Percentiles rank a stretch among this genome's conserved stretches.
Conservation (phyloP, 1,284 basidiomycete genomes). For the Tilletiopsis washingtonensis region DNA sequence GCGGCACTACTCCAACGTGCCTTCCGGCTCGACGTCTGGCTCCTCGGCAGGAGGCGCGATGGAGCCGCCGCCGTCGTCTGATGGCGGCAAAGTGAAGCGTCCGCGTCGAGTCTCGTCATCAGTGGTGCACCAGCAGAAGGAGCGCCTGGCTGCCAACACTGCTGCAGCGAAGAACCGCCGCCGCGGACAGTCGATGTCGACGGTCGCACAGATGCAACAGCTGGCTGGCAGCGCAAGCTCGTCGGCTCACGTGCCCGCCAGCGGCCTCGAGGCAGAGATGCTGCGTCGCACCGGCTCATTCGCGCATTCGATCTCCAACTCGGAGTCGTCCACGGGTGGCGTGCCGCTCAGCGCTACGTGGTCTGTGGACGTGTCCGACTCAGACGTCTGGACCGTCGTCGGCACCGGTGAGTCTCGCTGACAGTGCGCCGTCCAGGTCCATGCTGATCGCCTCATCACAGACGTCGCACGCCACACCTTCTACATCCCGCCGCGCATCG, state of each 20-base stretch:
- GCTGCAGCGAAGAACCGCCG: constrained; percentile 20
- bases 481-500: constrained; percentile 43
- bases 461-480: constrained; percentile 48
- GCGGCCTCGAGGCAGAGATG: too few relatives aligned
- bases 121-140: constrained; percentile 26
- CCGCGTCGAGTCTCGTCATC: constrained; percentile 37
- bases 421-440: too few relatives aligned
- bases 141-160: constrained; percentile 15
- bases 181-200: constrained; percentile 33
- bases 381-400: constrained; percentile 5
- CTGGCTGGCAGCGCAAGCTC: constrained; percentile 2
- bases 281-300: constrained; percentile 22
- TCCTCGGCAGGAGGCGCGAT: too few relatives aligned
- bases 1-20: background rate
- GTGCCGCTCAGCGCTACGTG: constrained; percentile 22
- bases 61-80: too few relatives aligned
- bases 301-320: constrained; percentile 15
- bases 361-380: constrained; percentile 26
- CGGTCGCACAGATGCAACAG: constrained; percentile 10
- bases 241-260: too few relatives aligned
- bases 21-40: background rate
- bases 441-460: too few relatives aligned
- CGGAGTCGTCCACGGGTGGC: constrained; percentile 27
- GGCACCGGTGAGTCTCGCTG: too few relatives aligned
- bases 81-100: constrained; percentile 41